Evolutionary conservation across 192 early-diverging fungal genomes (phyloP), one percentile per base, ranked within the genome.

Genomic region (Cetraspora pellucida): DNA sequence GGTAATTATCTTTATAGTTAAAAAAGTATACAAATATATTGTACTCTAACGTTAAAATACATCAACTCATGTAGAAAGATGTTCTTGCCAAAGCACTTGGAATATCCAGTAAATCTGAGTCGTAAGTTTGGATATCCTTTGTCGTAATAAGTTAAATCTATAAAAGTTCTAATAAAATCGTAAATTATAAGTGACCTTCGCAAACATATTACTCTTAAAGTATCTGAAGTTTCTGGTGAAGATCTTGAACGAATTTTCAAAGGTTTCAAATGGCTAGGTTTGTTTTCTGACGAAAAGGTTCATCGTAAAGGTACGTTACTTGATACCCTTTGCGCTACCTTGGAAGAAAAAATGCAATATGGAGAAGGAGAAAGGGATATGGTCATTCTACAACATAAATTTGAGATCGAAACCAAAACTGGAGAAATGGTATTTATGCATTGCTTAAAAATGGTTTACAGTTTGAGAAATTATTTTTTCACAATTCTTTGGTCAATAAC

Each of bases 271-370:
- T 94, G 80, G 80, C 81, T 98, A 23, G 96, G 96, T 59, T 91
- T 97, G 78, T 97, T 95, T 79, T 88, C 89, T 63, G 67, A 82
- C 10, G 87, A 83, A 19, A 80, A 77, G 7, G 94, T 91, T 13
- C 73, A 81, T 67, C 89, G 85, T 79, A 88, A 90, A 55, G 94
- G 93, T 59, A 96, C 88, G 74, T 90, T 89, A 72, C 87, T 96
- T 67, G 93, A 99, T 81, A 94, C 95, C 17, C 89, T 99, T 63
- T 99, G 97, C 86, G 95, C 97, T 8, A 94, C 95, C 17, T 85
- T 99, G 11, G 95, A 99, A 83, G 91, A 95, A 66, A 96, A 96
- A 86, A 95, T 96, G 92, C 93, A 96, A 88, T 99, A 97, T 81
- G 93, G 83, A 72, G 86, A 89, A 74, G 90, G 90, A 52, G 97